Evolutionary conservation across 106 monocot genomes (phyloP).

Genomic region (Dioscorea zingiberensis): DNA sequence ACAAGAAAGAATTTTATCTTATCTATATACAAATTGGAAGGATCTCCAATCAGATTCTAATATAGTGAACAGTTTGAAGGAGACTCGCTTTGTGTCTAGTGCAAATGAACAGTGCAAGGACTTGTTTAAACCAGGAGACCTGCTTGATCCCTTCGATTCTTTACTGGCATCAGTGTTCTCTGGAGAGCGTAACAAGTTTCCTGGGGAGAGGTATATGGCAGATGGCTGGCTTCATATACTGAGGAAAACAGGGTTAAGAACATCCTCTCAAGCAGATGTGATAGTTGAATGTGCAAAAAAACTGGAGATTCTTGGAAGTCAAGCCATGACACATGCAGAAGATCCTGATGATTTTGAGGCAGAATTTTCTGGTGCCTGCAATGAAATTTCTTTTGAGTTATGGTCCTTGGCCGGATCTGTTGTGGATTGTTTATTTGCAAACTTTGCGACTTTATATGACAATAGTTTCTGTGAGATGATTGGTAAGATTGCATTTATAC

Average conservation of each 20-base stretch:
- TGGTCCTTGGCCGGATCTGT: constrained; percentile 79
- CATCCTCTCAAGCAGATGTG: constrained; percentile 67
- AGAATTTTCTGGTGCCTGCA: constrained; percentile 30
- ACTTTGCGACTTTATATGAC: constrained; percentile 73
- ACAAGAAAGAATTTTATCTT: constrained; percentile 70
- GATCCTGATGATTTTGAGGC: constrained; percentile 49
- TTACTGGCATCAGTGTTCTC: constrained; percentile 75
- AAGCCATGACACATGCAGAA: constrained; percentile 20
- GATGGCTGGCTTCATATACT: constrained; percentile 84
- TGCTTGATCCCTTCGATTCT: constrained; percentile 85
- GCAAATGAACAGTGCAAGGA: constrained; percentile 56
- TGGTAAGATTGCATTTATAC: constrained; percentile 75
- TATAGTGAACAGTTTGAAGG: constrained; percentile 55
- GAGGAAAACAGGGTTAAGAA: constrained; percentile 66
- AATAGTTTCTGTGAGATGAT: constrained; percentile 73
- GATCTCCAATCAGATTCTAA: constrained; percentile 58
- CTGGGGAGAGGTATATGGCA: constrained; percentile 72
- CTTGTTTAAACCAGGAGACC: constrained; percentile 70
- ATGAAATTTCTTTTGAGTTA: constrained; percentile 59
- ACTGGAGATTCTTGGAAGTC: constrained; percentile 66
- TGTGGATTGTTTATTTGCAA: constrained; percentile 61
- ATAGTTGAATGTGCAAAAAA: constrained; percentile 84
- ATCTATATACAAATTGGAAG: constrained; percentile 77
- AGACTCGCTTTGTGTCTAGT: constrained; percentile 68
- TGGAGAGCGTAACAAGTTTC: constrained; percentile 64